Evolutionary conservation across 768 basidiomycete species (phyloP).

Genomic region (Scleroderma citrinum): DNA sequence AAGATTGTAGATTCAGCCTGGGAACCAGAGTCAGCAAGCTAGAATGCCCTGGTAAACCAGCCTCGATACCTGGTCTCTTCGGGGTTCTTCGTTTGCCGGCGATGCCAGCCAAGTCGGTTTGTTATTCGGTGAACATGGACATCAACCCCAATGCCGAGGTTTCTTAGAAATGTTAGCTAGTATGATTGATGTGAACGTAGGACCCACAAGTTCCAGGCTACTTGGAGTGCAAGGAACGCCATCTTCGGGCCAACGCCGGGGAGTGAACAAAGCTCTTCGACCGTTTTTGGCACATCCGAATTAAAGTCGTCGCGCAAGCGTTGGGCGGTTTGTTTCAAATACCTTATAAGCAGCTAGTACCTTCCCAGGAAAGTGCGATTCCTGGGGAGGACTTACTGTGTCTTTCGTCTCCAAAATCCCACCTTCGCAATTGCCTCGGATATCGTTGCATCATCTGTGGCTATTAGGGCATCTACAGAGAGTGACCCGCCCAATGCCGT

Average conservation of each 20-base stretch:
- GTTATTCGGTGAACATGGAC: constrained; percentile 96
- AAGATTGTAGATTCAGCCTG: constrained; percentile 75
- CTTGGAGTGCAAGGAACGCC: constrained; percentile 82
- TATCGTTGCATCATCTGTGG: constrained; percentile 57
- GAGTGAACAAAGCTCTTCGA: constrained; percentile 81
- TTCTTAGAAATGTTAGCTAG: constrained; percentile 38
- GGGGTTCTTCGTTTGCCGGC: constrained; percentile 72
- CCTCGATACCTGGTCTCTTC: constrained; percentile 72
- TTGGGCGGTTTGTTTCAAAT: constrained; percentile 68
- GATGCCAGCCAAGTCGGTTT: constrained; percentile 90
- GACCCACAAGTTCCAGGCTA: constrained; percentile 75
- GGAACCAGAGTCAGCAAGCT: neutral
- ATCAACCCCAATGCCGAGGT: constrained; percentile 91
- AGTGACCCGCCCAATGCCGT: constrained; percentile 72
- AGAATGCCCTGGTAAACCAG: no score
- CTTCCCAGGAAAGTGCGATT: neutral
- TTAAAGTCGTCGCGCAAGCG: constrained; percentile 65
- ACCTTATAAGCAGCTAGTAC: constrained; percentile 35
- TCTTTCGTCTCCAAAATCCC: constrained; percentile 89
- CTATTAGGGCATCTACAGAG: constrained; percentile 62
- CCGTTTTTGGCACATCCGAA: constrained; percentile 84
- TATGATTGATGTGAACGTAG: neutral
- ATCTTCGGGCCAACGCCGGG: constrained; percentile 96
- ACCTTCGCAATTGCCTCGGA: constrained; percentile 80
- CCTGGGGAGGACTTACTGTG: constrained; percentile 46